Base-by-base conservation (phyloP, 257 asterid species). In the Nicotiana attenuata region DNA sequence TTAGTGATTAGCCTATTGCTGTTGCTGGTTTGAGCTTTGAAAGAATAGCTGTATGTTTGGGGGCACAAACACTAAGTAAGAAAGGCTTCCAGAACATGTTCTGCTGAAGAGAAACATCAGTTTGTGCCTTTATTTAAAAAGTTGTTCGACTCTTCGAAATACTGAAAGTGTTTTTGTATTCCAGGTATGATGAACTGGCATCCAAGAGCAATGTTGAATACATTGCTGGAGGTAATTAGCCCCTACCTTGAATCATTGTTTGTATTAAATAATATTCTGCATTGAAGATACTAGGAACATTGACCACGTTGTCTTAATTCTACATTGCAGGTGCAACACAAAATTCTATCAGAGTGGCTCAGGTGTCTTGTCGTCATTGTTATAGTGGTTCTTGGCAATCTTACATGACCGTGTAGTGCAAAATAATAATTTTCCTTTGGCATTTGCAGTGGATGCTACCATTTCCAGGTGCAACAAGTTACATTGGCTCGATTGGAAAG, bases 311-410 rank as follows among this genome's bases (percentile, higher is more conserved):
- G 53, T 63, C 63, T 50, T 82, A 45, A 35, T 75, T 82, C 56
- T 69, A 35, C 57, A 61, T 56, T 87, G 84, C 90, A 96, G 99
- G 99, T 76, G 97, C 99, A 47, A 96, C 99, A 22, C 99, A 94
- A 80, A 96, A 96, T 82, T 92, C 98, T 77, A 96, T 96, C 82
- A 89, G 97, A 90, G 97, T 96, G 85, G 98, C 98, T 78, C 98
- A 96, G 96, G 99, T 94, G 84, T 76, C 53, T 35, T 65, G 29
- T 53, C 71, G 17, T 52, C 56, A 63, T 80, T 56, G 9, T 67
- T 65, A 10, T 38, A 73, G 31, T 65, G 55, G 66, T 71, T 26
- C 17, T 66, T 71, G 76, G n/a, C 38, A 19, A 41, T 61, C 64
- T 29, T 45, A 4, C 73, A 4, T 55, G 33, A 3, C n/a, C 20